phyloP scores from a whole-genome alignment of 192 early-diverging fungal species.

The Borealophlyctis nickersoniae region DNA sequence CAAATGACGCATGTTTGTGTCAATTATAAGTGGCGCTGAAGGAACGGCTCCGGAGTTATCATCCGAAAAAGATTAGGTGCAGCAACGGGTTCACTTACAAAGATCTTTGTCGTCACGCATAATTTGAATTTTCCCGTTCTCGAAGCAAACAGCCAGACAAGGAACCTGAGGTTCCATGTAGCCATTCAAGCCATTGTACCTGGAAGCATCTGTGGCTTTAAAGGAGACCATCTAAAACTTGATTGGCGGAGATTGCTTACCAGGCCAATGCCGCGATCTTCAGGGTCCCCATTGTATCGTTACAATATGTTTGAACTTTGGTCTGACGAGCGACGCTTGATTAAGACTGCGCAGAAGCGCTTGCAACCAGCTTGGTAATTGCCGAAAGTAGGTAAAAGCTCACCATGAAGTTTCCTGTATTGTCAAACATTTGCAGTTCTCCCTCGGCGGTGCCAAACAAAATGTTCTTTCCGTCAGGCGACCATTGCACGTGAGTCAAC shows the following conservation, averaged over 20 bases:
- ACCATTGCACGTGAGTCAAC: constrained; percentile 54
- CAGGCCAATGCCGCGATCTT: constrained; percentile 52
- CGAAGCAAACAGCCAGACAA: constrained; percentile 52
- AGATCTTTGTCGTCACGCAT: constrained; percentile 51
- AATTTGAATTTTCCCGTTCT: constrained; percentile 62
- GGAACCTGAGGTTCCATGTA: constrained; percentile 48
- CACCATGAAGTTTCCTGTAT: constrained; percentile 48
- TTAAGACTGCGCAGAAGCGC: background rate
- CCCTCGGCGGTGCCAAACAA: constrained; percentile 53
- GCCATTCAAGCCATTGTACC: constrained; percentile 53
- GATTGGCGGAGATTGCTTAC: constrained; percentile 15
- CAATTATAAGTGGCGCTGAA: constrained; percentile 50
- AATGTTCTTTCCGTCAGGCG: constrained; percentile 53
- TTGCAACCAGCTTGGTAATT: background rate
- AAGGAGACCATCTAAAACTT: background rate
- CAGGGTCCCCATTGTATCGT: constrained; percentile 30
- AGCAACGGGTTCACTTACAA: too few species aligned
- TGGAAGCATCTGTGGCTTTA: background rate
- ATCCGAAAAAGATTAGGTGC: background rate
- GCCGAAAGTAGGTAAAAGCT: background rate
- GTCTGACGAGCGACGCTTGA: constrained; percentile 20
- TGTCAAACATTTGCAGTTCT: constrained; percentile 55
- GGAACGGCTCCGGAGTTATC: background rate
- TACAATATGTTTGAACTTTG: constrained; percentile 43
- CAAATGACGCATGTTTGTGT: constrained; percentile 52